These are phyloP conservation scores for Smallanthus sonchifolius DNA, from an alignment of 129 eudicot species.

Conservation along the genomic window DNA sequence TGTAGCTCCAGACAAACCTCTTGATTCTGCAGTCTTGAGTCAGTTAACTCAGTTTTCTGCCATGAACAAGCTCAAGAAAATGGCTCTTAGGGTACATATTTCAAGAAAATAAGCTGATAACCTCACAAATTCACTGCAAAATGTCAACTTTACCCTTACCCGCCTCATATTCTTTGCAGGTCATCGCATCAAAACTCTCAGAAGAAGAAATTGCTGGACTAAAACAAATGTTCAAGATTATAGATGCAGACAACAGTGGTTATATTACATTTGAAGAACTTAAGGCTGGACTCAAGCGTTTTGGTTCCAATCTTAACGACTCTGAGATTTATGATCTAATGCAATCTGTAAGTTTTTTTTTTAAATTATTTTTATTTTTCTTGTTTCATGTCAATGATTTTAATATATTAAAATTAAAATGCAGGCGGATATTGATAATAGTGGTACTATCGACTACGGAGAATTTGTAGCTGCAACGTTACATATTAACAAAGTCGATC, in stretches of 20 bases:
- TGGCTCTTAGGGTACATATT: slow-evolving; percentile 74
- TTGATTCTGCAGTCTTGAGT: slow-evolving; percentile 70
- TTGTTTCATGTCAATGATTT: neutral
- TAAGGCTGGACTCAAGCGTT: slow-evolving; percentile 33
- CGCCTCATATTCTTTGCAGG: slow-evolving; percentile 18
- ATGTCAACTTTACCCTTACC: slow-evolving; percentile 22
- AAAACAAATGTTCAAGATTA: slow-evolving; percentile 39
- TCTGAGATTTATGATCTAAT: slow-evolving; percentile 34
- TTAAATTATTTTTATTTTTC: neutral
- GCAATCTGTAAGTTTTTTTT: slow-evolving; percentile 30
- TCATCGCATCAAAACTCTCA: slow-evolving; percentile 31
- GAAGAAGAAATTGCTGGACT: slow-evolving; percentile 41
- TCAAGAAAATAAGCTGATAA: neutral
- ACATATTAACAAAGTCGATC: slow-evolving; percentile 53
- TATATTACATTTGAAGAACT: slow-evolving; percentile 42
- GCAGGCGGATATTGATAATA: slow-evolving; percentile 74
- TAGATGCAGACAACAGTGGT: slow-evolving; percentile 40
- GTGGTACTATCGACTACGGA: slow-evolving; percentile 61
- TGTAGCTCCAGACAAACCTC: slow-evolving; percentile 84
- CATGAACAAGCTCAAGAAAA: slow-evolving; percentile 84
- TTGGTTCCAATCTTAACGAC: slow-evolving; percentile 33
- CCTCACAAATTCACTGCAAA: neutral
- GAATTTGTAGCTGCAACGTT: slow-evolving; percentile 79
- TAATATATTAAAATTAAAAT: slow-evolving; percentile 8
- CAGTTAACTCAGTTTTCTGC: slow-evolving; percentile 77